A percentile compares a stretch with the other conserved stretches of the same genome.
Conservation (phyloP, 441 rosid genomes). For the Sinapis alba region DNA sequence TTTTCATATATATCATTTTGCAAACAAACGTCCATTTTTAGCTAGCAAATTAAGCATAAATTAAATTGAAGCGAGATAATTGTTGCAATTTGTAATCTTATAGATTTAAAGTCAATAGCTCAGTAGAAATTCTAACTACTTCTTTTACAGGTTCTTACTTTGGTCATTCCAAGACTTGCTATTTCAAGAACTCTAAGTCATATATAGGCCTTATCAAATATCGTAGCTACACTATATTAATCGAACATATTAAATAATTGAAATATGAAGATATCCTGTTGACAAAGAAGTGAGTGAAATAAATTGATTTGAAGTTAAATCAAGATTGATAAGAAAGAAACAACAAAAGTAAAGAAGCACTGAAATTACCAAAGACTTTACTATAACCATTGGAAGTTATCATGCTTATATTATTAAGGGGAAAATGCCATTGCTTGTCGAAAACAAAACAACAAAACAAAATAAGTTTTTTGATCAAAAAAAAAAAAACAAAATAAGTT, state of each 20-base stretch:
- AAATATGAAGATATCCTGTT: constrained; percentile 7
- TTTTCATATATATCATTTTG: neutral
- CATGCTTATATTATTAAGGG: constrained; percentile 9
- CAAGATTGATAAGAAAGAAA: constrained; percentile 18
- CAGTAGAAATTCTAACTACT: neutral
- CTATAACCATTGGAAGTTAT: constrained; percentile 30
- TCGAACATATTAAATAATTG: constrained; percentile 5
- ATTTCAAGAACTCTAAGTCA: constrained; percentile 39
- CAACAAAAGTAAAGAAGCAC: constrained; percentile 15
- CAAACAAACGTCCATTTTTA: neutral
- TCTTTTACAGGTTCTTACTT: constrained; percentile 29
- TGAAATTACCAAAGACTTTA: constrained; percentile 30
- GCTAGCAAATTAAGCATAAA: neutral
- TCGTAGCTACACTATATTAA: constrained; percentile 39
- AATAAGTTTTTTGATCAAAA: no score
- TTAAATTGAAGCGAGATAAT: neutral
- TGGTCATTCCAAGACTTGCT: constrained; percentile 37
- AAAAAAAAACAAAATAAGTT: neutral
- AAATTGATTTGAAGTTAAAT: constrained; percentile 10
- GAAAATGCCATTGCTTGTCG: constrained; percentile 13
- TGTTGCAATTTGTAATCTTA: neutral
- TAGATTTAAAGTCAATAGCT: neutral
- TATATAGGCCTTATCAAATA: constrained; percentile 41
- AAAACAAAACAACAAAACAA: neutral
- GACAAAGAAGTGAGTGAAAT: neutral